Percentiles rank a stretch among this genome's conserved stretches.
These are phyloP conservation scores for Tylopilus plumbeoviolaceoides DNA, from an alignment of 768 basidiomycete genomes.

Conservation along the genomic window DNA sequence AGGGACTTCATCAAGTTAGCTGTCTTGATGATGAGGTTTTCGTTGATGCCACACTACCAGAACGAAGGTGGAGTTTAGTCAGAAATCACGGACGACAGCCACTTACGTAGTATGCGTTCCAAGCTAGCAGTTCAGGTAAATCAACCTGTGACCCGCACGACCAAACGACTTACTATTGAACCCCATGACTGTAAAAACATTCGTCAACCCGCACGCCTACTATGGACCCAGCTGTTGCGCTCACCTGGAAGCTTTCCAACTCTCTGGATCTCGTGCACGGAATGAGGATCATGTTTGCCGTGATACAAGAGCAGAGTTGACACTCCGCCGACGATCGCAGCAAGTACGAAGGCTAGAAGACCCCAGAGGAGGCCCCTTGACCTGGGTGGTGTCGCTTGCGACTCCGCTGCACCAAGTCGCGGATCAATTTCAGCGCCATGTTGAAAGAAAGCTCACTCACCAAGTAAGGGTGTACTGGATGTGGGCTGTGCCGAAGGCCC, in stretches of 20 bases:
- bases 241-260: slow-evolving; percentile 37
- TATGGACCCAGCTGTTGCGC: neutral
- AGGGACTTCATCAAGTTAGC: slow-evolving; percentile 48
- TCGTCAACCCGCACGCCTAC: neutral
- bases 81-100: neutral
- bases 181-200: slow-evolving; percentile 43
- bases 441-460: slow-evolving; percentile 6
- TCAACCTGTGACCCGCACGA: slow-evolving; percentile 2
- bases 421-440: neutral
- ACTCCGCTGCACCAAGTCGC: neutral
- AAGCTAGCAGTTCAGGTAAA: slow-evolving; percentile 38
- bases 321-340: slow-evolving; percentile 19
- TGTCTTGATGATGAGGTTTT: slow-evolving; percentile 46
- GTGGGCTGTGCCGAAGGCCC: neutral
- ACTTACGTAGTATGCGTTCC: slow-evolving; percentile 65
- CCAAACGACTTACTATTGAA: slow-evolving; percentile 50
- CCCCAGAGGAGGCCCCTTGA: slow-evolving; percentile 6
- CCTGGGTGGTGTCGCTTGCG: neutral
- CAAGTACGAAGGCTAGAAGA: slow-evolving; percentile 17
- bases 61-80: neutral
- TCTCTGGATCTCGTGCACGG: slow-evolving; percentile 11
- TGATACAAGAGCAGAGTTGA: slow-evolving; percentile 13
- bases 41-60: slow-evolving; percentile 54
- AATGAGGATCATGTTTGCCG: neutral
- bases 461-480: slow-evolving; percentile 17